Evolutionary conservation across 495 filamentous ascomycete genomes (phyloP).

Genomic region (Ascobolus immersus): DNA sequence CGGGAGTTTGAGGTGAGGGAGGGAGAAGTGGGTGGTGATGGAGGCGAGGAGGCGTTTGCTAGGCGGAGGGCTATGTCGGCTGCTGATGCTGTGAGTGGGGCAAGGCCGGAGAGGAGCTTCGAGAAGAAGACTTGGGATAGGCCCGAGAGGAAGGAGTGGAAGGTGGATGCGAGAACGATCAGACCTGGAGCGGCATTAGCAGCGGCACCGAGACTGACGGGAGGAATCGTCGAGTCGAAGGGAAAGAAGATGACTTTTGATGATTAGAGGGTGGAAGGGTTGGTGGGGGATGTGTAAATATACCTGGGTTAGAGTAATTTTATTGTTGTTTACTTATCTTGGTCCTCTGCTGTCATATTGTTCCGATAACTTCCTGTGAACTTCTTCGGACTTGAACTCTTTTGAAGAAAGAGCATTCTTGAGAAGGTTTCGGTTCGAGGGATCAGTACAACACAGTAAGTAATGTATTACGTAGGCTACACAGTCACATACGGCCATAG

Average conservation of each 20-base stretch:
- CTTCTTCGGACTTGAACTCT: too few relatives aligned
- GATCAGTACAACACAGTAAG: too few relatives aligned
- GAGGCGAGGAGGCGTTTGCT: constrained; percentile 13
- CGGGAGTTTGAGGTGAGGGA: constrained; percentile 16
- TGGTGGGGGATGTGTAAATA: too few relatives aligned
- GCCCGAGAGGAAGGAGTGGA: constrained; percentile 16
- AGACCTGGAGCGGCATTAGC: constrained; percentile 23
- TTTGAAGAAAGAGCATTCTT: too few relatives aligned
- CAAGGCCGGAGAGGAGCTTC: constrained; percentile 6
- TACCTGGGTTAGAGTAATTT: too few relatives aligned
- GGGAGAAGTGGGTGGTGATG: constrained; percentile 6
- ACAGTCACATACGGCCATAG: too few relatives aligned
- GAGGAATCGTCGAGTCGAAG: constrained; percentile 49
- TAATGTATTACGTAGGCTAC: too few relatives aligned
- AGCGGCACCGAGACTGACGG: constrained; percentile 31
- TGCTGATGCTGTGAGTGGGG: neutral
- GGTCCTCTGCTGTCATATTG: too few relatives aligned
- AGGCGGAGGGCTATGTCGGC: neutral
- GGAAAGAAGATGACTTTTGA: constrained; percentile 74
- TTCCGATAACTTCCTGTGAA: too few relatives aligned
- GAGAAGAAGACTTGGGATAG: constrained; percentile 10
- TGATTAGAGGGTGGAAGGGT: too few relatives aligned
- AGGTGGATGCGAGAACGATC: constrained; percentile 18
- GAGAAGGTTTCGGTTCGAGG: too few relatives aligned
- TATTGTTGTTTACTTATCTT: too few relatives aligned